Percentiles rank a stretch among this genome's conserved stretches.
Conservation (phyloP, 345 rosid genomes). For the Capsella bursapastoris region DNA sequence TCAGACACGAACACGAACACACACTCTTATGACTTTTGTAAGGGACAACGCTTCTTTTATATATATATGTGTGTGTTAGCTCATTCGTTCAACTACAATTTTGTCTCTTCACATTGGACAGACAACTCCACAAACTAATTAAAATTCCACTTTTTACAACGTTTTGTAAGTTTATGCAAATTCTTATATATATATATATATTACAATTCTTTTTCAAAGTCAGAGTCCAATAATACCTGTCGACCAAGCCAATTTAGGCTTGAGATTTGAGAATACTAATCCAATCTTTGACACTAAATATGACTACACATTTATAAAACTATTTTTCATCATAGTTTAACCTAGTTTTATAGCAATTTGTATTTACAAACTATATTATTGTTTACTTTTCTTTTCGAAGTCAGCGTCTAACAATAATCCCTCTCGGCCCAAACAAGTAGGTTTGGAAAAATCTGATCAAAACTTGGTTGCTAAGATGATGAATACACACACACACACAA, state of each 20-base stretch:
- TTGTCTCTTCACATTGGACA: conserved; percentile 43
- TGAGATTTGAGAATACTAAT: neutral
- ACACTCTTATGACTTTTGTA: conserved; percentile 31
- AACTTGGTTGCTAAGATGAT: conserved; percentile 16
- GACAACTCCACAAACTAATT: conserved; percentile 13
- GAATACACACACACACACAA: neutral
- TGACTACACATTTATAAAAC: neutral
- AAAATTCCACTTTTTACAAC: conserved; percentile 41
- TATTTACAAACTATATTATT: no score
- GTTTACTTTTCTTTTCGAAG: neutral
- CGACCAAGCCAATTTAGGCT: neutral
- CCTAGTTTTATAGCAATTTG: neutral
- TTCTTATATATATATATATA: neutral
- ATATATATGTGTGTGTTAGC: conserved; percentile 7
- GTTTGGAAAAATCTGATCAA: conserved; percentile 6
- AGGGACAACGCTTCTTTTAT: conserved; percentile 24
- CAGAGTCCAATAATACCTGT: neutral
- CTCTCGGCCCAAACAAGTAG: conserved; percentile 24
- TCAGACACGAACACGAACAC: conserved; percentile 8
- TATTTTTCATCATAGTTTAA: neutral
- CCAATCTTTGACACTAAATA: neutral
- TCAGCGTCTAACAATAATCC: conserved; percentile 20
- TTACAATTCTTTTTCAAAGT: conserved; percentile 1
- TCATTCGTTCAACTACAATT: conserved; percentile 38
- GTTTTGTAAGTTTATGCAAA: conserved; percentile 16